Base-by-base conservation (phyloP, 2,329 filamentous ascomycete genomes). In the Coniella lustricola region DNA sequence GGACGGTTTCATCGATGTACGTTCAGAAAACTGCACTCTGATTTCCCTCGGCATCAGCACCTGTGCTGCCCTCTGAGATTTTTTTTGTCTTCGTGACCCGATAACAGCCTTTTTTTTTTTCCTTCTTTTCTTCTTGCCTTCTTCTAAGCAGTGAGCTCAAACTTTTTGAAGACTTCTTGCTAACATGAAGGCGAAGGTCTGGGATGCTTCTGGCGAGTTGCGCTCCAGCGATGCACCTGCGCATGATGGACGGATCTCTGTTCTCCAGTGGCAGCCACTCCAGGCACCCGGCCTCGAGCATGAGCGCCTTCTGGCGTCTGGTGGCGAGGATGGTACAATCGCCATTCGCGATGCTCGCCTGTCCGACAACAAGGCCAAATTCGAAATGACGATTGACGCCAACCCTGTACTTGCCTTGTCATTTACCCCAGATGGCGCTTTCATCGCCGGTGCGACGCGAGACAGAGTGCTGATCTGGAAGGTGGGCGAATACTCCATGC, bases 401-500 rank as follows among this genome's bases (percentile, higher is more conserved):
- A 68, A 70, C 1, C 72, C 77, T 7, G 75, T 83, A 38, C 73
- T 81, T 35, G 74, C 75, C 20, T 67, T 84, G 2, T 71, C 80
- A 1, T 83, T 84, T 52, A 82, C 79, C 0, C 80, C 81, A 0
- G 79, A 83, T 51, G 81, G 81, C 2, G 73, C 73, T 17, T 82
- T 81, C 55, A 74, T 84, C 44, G 81, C 81, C 0, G 79, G 77
- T 4, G 80, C 78, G 4, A 82, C 79, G 0, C 71, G 71, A 17
- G 73, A 75, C 31, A 72, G 71, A 49, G 76, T 84, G 13, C 64
- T 82, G 34, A 81, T 84, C 39, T 84, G 81, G 79, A 83, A 82
- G 59, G 74, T 82, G 12, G 78, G 76, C 51, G 80, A 79, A 45
- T 69, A 75, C 39, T 66, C 69, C 21, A 70, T 81, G 39, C 81